Evolutionary conservation across 768 basidiomycete species (phyloP), one percentile per base, ranked within the genome.

Genomic region (Sarcomyxa edulis): DNA sequence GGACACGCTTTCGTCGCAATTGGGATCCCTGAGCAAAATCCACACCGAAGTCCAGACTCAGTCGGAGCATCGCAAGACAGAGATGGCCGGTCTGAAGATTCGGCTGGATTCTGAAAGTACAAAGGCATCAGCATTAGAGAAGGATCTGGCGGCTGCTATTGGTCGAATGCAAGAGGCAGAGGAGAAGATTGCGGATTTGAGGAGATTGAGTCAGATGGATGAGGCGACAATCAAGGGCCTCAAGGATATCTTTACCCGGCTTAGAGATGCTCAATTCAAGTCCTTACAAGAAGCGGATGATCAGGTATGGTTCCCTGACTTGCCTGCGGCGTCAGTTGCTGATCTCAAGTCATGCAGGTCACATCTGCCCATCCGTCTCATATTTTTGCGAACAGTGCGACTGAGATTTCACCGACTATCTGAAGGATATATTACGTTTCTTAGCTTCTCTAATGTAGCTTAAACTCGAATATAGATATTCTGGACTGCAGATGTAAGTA

Each of bases 181-280:
- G 40, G 55, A 59, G 30, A 60, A 65, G 35, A 49, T 62, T 8
- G 40, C 46, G 16, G 59, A 52, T 9, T 34, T 70, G 25, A 51
- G 46, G 43, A 35, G 28, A 2, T 56, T 56, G 14, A 68, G 66
- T 40, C 47, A 48, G 23, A 56, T 49, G 3, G 63, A 70, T 42
- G 63, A 60, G 37, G 43, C 36, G 22, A 64, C 57, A 5, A 67
- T 71, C 18, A 45, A 53, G 22, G 49, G 38, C 12, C 51, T 71
- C 39, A 61, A 60, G 40, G 47, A 49, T 0, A 43, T 50, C 7
- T 63, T 64, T 37, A 50, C 51, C 15, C 46, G 48, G 23, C 45
- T 67, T 34, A 57, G 54, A 10, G 53, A 61, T n/a, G 40, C 45
- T 6, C 64, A 70, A 42, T 46, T 54, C 48, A 52, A 60, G 16